These are phyloP conservation scores for Mimosa pudica DNA, from an alignment of 306 rosid species.

Conservation along the genomic window DNA sequence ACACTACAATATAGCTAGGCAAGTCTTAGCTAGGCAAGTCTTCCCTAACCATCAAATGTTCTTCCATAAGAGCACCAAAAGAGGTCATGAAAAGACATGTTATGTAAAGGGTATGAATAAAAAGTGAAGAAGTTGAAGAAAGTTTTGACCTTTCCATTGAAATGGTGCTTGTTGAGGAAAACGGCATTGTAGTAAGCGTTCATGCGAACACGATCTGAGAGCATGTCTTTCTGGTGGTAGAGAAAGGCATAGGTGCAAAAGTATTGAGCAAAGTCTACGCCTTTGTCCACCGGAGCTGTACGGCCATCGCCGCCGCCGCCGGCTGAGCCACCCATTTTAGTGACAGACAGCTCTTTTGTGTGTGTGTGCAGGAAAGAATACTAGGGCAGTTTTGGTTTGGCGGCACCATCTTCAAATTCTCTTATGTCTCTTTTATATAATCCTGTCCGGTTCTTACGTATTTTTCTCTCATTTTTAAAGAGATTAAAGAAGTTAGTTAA, in stretches of 20 bases:
- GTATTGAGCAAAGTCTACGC: slow-evolving; percentile 81
- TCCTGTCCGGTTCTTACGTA: too few relatives aligned
- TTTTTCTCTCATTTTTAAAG: too few relatives aligned
- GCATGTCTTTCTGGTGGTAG: slow-evolving; percentile 99
- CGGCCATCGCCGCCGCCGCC: slow-evolving; percentile 50
- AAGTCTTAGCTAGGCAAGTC: background rate
- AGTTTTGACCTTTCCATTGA: slow-evolving; percentile 66
- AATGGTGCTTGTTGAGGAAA: slow-evolving; percentile 81
- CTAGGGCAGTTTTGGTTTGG: slow-evolving; percentile 51
- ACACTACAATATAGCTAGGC: background rate
- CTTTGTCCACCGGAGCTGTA: slow-evolving; percentile 60
- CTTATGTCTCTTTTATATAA: too few relatives aligned
- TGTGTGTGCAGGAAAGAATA: background rate
- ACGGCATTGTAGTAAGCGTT: slow-evolving; percentile 86
- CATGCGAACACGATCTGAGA: slow-evolving; percentile 98
- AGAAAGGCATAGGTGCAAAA: slow-evolving; percentile 93
- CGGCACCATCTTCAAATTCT: background rate
- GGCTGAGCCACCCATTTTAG: slow-evolving; percentile 68
- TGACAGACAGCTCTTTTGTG: background rate
- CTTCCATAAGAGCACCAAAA: background rate
- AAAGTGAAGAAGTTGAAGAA: background rate
- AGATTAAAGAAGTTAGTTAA: too few relatives aligned
- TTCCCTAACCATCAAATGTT: background rate
- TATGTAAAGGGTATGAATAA: background rate
- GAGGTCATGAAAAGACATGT: background rate